Evolutionary conservation across 441 rosid genomes (phyloP).

Genomic region (Adansonia gregorii): DNA sequence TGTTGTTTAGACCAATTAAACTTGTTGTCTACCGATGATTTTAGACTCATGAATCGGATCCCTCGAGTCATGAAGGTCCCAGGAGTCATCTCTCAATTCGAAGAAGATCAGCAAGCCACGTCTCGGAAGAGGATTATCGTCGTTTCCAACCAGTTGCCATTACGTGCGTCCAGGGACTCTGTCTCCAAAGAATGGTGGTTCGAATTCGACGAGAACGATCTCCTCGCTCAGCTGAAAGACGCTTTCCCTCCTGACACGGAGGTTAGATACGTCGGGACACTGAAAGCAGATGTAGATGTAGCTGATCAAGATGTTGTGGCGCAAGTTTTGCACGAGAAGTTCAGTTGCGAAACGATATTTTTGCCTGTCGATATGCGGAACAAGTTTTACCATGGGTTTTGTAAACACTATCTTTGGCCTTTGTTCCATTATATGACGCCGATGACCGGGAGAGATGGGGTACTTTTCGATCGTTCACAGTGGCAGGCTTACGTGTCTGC

Average conservation of each 20-base stretch:
- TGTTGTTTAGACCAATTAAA: conserved; percentile 60
- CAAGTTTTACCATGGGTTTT: conserved; percentile 78
- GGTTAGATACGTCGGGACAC: conserved; percentile 65
- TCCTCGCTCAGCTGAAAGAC: conserved; percentile 56
- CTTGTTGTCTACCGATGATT: conserved; percentile 64
- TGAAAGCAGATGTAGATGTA: conserved; percentile 53
- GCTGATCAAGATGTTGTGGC: conserved; percentile 68
- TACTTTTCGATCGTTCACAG: conserved; percentile 52
- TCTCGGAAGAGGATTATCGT: conserved; percentile 39
- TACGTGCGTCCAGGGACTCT: conserved; percentile 42
- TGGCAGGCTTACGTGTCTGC: conserved; percentile 72
- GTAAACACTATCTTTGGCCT: conserved; percentile 91
- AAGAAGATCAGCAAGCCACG: conserved; percentile 27
- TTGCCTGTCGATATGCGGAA: conserved; percentile 52
- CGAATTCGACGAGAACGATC: conserved; percentile 62
- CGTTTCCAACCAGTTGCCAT: conserved; percentile 72
- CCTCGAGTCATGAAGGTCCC: conserved; percentile 57
- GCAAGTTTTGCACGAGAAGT: conserved; percentile 47
- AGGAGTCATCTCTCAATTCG: conserved; percentile 47
- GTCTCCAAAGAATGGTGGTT: conserved; percentile 50
- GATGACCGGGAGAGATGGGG: conserved; percentile 52
- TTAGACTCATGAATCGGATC: conserved; percentile 51
- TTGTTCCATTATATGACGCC: conserved; percentile 75
- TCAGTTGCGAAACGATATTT: conserved; percentile 68
- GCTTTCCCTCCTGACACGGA: conserved; percentile 59